Conservation (phyloP, 2,329 filamentous ascomycete genomes). For the Cercospora sp. region DNA sequence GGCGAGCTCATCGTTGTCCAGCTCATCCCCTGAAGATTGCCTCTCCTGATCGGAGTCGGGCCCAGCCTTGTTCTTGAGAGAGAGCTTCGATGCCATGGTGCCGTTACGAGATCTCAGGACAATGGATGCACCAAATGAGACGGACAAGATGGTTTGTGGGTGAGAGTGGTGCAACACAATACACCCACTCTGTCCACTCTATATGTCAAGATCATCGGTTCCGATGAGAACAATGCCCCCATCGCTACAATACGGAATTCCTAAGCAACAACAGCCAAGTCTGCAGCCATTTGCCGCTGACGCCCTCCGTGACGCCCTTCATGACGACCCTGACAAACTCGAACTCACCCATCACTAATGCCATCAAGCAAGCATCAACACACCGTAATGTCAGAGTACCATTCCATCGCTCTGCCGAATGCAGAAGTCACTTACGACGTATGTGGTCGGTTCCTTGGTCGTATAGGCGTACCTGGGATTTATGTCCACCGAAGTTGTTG, state of each 20-base stretch:
- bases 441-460: background rate
- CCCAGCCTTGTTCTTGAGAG: background rate
- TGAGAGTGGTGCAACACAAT: background rate
- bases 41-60: background rate
- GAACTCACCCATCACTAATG: background rate
- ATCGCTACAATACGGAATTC: background rate
- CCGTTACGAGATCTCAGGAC: background rate
- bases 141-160: background rate
- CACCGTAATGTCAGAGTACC: background rate
- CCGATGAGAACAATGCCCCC: background rate
- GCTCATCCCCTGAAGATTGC: background rate
- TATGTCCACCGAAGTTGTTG: background rate
- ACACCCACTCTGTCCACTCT: too few relatives aligned
- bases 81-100: background rate
- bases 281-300: background rate
- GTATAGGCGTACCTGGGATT: background rate
- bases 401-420: background rate
- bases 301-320: background rate
- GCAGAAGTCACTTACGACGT: background rate
- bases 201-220: background rate
- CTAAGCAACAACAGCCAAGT: conserved; percentile 2
- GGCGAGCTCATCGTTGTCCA: conserved; percentile 20
- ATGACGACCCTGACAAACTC: background rate
- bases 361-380: background rate
- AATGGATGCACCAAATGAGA: background rate